Conservation (phyloP, 2,329 filamentous ascomycete species). For the Ascochyta clinopodiicola region DNA sequence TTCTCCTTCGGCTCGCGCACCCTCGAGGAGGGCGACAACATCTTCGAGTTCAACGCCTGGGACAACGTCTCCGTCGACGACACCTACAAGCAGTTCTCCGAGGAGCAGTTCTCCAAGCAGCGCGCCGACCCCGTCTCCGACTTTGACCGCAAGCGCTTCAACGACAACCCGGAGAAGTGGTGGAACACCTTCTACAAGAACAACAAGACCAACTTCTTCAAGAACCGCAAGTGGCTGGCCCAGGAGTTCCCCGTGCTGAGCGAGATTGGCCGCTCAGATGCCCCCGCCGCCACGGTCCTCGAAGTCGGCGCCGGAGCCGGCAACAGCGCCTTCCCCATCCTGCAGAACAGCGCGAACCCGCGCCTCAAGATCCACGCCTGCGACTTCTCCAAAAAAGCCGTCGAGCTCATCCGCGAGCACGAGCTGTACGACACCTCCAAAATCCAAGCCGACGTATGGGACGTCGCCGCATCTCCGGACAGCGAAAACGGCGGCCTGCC, state of each 20-base stretch:
- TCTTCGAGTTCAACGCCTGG: constrained; percentile 98
- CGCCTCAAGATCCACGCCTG: constrained; percentile 86
- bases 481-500: constrained; percentile 68
- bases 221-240: constrained; percentile 94
- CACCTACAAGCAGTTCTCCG: constrained; percentile 83
- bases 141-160: constrained; percentile 92
- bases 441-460: constrained; percentile 94
- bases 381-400: constrained; percentile 94
- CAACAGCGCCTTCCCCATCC: constrained; percentile 92
- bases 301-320: constrained; percentile 96
- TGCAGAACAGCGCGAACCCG: constrained; percentile 83
- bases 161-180: constrained; percentile 89
- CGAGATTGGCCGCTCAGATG: constrained; percentile 72
- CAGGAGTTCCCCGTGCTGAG: constrained; percentile 94
- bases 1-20: constrained; percentile 94
- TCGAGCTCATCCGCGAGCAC: constrained; percentile 87
- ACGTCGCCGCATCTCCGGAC: constrained; percentile 64
- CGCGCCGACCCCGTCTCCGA: constrained; percentile 86
- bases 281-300: constrained; percentile 74
- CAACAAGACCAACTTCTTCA: constrained; percentile 97
- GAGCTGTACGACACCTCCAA: constrained; percentile 73
- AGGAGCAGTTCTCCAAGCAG: constrained; percentile 84
- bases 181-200: constrained; percentile 99
- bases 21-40: constrained; percentile 82
- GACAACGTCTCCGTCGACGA: constrained; percentile 96